Percentiles rank a stretch among this genome's conserved stretches.
Conservation (phyloP, 164 flowering plant genomes). For the Magnolia kwangsiensis region DNA sequence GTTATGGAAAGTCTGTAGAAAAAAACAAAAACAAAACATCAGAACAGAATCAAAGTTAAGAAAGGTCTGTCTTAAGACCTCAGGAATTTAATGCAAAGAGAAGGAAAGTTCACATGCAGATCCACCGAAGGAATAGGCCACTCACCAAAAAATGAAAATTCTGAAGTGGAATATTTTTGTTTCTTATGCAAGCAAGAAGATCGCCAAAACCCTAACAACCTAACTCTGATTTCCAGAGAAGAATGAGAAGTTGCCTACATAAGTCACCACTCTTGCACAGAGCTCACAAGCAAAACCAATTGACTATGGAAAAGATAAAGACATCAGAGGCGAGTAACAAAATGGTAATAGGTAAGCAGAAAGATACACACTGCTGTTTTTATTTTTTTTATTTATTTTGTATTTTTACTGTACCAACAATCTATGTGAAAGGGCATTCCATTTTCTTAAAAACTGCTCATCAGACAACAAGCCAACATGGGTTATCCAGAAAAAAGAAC, state of each 20-base stretch:
- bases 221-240: slow-evolving; percentile 47
- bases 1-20: slow-evolving; percentile 81
- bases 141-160: slow-evolving; percentile 98
- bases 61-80: neutral
- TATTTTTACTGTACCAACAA: too few relatives aligned
- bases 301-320: neutral
- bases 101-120: neutral
- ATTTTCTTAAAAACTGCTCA: too few relatives aligned
- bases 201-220: slow-evolving; percentile 91
- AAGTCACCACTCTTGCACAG: slow-evolving; percentile 16
- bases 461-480: too few relatives aligned
- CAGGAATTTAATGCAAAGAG: neutral
- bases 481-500: too few relatives aligned
- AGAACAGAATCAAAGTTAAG: slow-evolving; percentile 6
- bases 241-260: slow-evolving; percentile 16
- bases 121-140: neutral
- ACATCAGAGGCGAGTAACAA: neutral
- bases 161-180: slow-evolving; percentile 75
- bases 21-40: slow-evolving; percentile 3
- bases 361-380: too few relatives aligned
- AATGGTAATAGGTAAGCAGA: neutral
- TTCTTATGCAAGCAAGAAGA: slow-evolving; percentile 77
- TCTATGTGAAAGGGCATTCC: too few relatives aligned
- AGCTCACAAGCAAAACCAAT: neutral
- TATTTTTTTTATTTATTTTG: too few relatives aligned